Evolutionary conservation across 2,329 filamentous ascomycete genomes (phyloP).

Genomic region (Chrysoporthe austroafricana): DNA sequence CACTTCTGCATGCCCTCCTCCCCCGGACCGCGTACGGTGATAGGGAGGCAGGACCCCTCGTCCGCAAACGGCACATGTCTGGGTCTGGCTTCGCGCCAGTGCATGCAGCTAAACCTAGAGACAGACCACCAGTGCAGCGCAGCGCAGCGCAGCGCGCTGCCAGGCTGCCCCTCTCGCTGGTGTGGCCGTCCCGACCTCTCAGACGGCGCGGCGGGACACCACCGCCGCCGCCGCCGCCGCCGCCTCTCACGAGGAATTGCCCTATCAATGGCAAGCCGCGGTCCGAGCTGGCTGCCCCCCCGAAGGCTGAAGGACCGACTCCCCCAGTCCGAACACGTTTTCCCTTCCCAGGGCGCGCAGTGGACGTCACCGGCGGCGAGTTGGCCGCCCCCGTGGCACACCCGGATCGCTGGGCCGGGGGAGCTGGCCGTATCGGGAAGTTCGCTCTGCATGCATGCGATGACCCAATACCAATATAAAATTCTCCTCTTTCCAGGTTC

Average conservation of each 20-base stretch:
- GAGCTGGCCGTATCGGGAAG: neutral
- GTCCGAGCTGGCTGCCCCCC: neutral
- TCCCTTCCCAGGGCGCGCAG: neutral
- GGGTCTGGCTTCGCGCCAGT: neutral
- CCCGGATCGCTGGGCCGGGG: neutral
- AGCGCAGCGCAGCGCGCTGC: neutral
- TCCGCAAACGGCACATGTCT: neutral
- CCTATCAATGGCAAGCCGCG: neutral
- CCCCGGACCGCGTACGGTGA: neutral
- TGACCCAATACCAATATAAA: neutral
- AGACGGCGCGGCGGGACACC: constrained; percentile 16
- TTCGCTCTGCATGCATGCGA: neutral
- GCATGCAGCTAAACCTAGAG: neutral
- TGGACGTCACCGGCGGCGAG: neutral
- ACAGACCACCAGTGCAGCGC: neutral
- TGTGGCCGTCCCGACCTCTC: constrained; percentile 16
- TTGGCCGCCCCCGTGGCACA: neutral
- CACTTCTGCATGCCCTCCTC: neutral
- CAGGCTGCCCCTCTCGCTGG: neutral
- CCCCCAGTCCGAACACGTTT: neutral
- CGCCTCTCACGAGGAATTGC: neutral
- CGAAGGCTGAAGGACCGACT: neutral
- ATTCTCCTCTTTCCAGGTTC: neutral
- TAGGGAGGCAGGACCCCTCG: neutral
- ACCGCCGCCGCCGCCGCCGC: constrained; percentile 6